phyloP scores from a whole-genome alignment of 768 basidiomycete genomes.

The Peribolospora baueri region DNA sequence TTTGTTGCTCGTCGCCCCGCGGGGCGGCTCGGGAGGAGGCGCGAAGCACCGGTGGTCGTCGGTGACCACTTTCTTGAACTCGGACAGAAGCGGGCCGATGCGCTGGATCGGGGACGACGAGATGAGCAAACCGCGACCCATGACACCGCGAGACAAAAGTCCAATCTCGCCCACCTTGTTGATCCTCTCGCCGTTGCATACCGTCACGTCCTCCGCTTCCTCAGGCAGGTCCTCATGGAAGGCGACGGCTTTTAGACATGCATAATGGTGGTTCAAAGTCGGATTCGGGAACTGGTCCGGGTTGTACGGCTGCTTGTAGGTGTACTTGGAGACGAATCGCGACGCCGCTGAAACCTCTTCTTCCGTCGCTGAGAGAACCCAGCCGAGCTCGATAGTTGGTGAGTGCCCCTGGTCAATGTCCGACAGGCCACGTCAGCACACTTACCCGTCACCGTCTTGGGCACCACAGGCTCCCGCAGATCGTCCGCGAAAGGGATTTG shows the following conservation, averaged over 20 bases:
- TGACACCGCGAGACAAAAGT: neutral
- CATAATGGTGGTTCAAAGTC: slow-evolving; percentile 26
- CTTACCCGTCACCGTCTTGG: slow-evolving; percentile 27
- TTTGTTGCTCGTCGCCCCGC: too few relatives aligned
- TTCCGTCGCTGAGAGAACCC: slow-evolving; percentile 32
- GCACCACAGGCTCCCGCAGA: slow-evolving; percentile 51
- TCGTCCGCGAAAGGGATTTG: slow-evolving; percentile 90
- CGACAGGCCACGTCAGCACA: neutral
- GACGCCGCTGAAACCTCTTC: slow-evolving; percentile 42
- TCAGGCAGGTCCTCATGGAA: slow-evolving; percentile 62
- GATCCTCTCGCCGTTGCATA: slow-evolving; percentile 51
- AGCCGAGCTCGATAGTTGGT: slow-evolving; percentile 1
- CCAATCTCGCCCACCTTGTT: slow-evolving; percentile 34
- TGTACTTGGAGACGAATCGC: slow-evolving; percentile 11
- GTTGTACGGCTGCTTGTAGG: slow-evolving; percentile 60
- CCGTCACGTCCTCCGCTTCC: slow-evolving; percentile 55
- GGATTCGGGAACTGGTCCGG: slow-evolving; percentile 41
- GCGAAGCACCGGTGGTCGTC: neutral
- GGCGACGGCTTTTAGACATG: slow-evolving; percentile 60
- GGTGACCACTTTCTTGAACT: slow-evolving; percentile 1
- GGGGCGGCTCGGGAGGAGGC: too few relatives aligned
- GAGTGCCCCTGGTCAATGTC: neutral
- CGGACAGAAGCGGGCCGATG: neutral
- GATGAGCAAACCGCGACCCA: neutral
- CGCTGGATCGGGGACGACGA: neutral